A percentile compares a stretch with the other conserved stretches of the same genome.
Conservation (phyloP, 305 asterid genomes). For the Solanum hybrid region DNA sequence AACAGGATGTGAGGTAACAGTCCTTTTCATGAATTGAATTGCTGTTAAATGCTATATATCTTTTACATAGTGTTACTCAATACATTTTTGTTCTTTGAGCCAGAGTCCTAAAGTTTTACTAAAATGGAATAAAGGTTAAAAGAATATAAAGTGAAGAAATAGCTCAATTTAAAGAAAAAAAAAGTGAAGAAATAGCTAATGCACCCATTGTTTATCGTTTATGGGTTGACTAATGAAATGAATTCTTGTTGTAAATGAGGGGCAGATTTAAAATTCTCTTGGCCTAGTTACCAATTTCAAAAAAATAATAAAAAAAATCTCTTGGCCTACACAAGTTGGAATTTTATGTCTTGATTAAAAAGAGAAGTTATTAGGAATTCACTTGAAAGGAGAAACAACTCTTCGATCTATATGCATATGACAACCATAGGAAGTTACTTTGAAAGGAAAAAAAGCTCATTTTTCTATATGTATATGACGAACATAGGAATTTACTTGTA, state of each 20-base stretch:
- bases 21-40: constrained; percentile 7
- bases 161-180: background rate
- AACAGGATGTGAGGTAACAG: constrained; percentile 60
- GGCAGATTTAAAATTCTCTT: background rate
- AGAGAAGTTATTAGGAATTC: background rate
- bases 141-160: background rate
- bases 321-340: background rate
- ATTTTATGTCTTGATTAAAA: background rate
- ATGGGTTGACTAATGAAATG: background rate
- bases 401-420: background rate
- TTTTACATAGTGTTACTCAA: background rate
- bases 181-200: background rate
- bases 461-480: background rate
- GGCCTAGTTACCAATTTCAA: background rate
- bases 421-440: background rate
- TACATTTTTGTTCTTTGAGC: background rate
- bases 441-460: background rate
- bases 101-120: background rate
- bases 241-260: background rate
- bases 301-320: background rate
- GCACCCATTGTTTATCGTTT: background rate
- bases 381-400: background rate
- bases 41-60: background rate
- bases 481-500: background rate
- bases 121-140: background rate